Evolutionary conservation across 1,139 yeast species (phyloP).

Genomic region (Sugiyamaella castrensis): DNA sequence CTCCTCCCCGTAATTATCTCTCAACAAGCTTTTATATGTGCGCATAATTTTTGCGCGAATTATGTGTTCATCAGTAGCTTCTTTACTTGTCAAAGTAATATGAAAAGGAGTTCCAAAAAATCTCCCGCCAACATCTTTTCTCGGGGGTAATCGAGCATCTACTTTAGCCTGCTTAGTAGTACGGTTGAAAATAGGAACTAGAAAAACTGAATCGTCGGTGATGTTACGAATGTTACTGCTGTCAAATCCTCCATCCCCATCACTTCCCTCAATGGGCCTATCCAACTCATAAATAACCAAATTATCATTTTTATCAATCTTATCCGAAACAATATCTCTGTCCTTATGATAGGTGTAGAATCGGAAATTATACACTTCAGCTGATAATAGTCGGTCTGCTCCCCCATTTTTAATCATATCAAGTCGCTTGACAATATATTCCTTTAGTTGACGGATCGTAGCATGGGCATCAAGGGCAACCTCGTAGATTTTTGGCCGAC

Average conservation of each 20-base stretch:
- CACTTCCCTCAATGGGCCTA: conserved; percentile 17
- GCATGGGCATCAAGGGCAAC: conserved; percentile 71
- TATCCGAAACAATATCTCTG: conserved; percentile 60
- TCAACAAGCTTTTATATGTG: too few relatives aligned
- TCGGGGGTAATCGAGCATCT: conserved; percentile 28
- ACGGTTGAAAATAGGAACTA: conserved; percentile 69
- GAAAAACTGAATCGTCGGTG: conserved; percentile 41
- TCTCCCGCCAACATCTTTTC: conserved; percentile 23
- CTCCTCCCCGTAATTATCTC: too few relatives aligned
- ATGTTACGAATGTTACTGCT: conserved; percentile 16
- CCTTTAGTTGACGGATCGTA: conserved; percentile 61
- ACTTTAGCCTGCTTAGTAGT: conserved; percentile 43
- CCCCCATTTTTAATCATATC: conserved; percentile 17
- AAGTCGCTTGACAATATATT: conserved; percentile 47
- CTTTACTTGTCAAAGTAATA: conserved; percentile 51
- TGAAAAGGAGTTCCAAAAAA: conserved; percentile 76
- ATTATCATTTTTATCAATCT: conserved; percentile 61
- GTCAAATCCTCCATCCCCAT: conserved; percentile 17
- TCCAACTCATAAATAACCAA: conserved; percentile 66
- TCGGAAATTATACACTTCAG: conserved; percentile 68
- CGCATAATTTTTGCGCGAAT: conserved; percentile 40
- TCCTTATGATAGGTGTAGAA: conserved; percentile 71
- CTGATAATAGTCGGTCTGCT: conserved; percentile 49
- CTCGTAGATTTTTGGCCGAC: conserved; percentile 41
- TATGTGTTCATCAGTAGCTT: conserved; percentile 50